Evolutionary conservation across 495 filamentous ascomycete species (phyloP), one percentile per base, ranked within the genome.

Genomic region (Venustampulla echinocandica): DNA sequence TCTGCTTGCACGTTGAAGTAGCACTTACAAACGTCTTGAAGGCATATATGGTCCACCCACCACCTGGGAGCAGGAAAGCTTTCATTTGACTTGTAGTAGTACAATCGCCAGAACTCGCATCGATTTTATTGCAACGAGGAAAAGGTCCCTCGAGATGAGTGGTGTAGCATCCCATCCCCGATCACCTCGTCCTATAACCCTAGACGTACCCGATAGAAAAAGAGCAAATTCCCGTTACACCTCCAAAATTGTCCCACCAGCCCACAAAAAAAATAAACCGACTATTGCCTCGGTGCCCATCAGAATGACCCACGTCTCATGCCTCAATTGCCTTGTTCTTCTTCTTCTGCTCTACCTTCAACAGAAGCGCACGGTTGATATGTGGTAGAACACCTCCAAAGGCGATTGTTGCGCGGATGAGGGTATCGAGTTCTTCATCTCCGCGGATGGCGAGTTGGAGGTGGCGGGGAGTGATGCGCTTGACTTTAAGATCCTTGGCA

Each of bases 261-360:
- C 33, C 33, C 23, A 22, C 25, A 15, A 46, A 45, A 40, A 46
- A 40, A 46, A 27, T 17, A 51, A 39, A 15, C 4, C 14, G 32
- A 34, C 3, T 14, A 20, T 22, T 14, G 10, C 18, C 49, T 24
- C 34, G 4, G 20, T 36, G 9, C 15, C 11, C 13, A 19, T 37
- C 32, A 11, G 19, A 25, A 36, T 18, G 28, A 10, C 19, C 13
- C 23, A 32, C 24, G 47, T 36, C n/a, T 62, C 69, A 82, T 40
- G 67, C 73, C 59, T 80, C 77, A 46, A 69, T 64, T 36, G 73
- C 70, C 78, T 86, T 87, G 65, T 67, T 77, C 75, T 90, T 93
- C 87, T 98, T 98, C 85, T 96, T 97, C 69, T 97, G 88, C 69
- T 97, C 93, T 43, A 97, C 93, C 83, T 98, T 98, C 61, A 97